Evolutionary conservation across 768 basidiomycete genomes (phyloP), one percentile per base, ranked within the genome.

Genomic region (Tricholoma terreum): DNA sequence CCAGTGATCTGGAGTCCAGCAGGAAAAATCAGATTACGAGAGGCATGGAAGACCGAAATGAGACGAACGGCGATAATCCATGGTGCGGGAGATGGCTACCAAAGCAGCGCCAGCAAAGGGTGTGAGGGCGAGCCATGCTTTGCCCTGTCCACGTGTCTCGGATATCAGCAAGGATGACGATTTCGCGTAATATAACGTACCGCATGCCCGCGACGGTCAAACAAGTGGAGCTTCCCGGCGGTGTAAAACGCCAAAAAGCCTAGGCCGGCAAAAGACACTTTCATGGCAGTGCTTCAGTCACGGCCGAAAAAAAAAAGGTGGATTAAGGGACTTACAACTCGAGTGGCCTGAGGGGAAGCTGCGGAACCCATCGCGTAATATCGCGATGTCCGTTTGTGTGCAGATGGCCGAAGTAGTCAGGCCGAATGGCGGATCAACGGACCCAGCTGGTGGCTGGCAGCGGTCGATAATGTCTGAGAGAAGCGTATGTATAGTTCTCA

Each of bases 281-380:
- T 9, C 43, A 43, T 30, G 36, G 35, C 48, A 62, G 46, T 49
- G 57, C 15, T 12, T 57, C 33, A 52, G 17, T 30, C 34, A 21
- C 33, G n/a, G 19, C 33, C 19, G 11, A 43, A n/a, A 21, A 33
- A 27, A 15, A 15, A 7, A 34, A 6, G 42, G n/a, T 4, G 21
- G 6, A 33, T 42, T 27, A 35, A 43, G 22, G 15, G 12, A 75
- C 88, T 50, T 72, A 94, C 93, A 59, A 63, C 91, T 93, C 3
- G 92, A 87, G 72, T 97, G 94, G 1, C 95, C 95, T 54, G 90
- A 92, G 12, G 89, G 89, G 71, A 98, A 97, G 67, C 92, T 94
- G 63, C 90, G 83, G 77, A 92, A 98, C 1, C 94, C 95, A 72
- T 96, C 92, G 27, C 77, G 74, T 61, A 94, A 70, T 24, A 86